Conservation (phyloP, 257 asterid species). For the Sherardia arvensis region DNA sequence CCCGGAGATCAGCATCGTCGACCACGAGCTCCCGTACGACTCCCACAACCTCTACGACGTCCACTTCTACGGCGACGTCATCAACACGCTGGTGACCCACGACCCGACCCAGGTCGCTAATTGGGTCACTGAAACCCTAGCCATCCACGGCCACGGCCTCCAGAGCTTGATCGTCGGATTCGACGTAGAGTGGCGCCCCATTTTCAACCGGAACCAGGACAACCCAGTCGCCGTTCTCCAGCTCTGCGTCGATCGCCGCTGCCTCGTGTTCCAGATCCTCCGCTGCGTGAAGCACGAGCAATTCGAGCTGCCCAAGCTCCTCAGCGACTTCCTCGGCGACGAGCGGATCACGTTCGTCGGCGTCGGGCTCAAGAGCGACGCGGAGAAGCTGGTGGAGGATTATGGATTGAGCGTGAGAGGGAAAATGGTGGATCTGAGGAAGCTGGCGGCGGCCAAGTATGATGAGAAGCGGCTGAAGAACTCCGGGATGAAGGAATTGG, state of each 20-base stretch:
- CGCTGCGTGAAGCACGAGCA: not conserved
- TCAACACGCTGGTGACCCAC: slow-evolving; percentile 21
- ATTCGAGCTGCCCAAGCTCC: not conserved
- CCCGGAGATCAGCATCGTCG: slow-evolving; percentile 17
- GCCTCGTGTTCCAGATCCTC: slow-evolving; percentile 28
- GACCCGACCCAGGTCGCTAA: slow-evolving; percentile 10
- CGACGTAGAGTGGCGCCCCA: slow-evolving; percentile 36
- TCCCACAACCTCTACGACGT: slow-evolving; percentile 23
- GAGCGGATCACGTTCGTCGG: slow-evolving; percentile 18
- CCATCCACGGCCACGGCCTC: slow-evolving; percentile 17
- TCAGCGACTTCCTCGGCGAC: slow-evolving; percentile 14
- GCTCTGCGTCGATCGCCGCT: slow-evolving; percentile 32
- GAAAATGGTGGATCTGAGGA: slow-evolving; percentile 19
- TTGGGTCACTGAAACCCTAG: slow-evolving; percentile 17
- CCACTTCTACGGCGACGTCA: slow-evolving; percentile 6
- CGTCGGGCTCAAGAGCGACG: slow-evolving; percentile 14
- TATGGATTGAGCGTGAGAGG: slow-evolving; percentile 11
- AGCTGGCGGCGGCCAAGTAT: slow-evolving; percentile 11
- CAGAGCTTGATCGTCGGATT: slow-evolving; percentile 23
- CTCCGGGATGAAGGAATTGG: slow-evolving; percentile 24
- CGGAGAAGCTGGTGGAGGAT: slow-evolving; percentile 21
- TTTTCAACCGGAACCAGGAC: slow-evolving; percentile 5
- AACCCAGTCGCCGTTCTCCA: slow-evolving; percentile 29
- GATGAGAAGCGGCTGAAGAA: slow-evolving; percentile 5
- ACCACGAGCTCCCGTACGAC: slow-evolving; percentile 9